Evolutionary conservation across 2,329 filamentous ascomycete species (phyloP).

Genomic region (Trichophyton schoenleinii): DNA sequence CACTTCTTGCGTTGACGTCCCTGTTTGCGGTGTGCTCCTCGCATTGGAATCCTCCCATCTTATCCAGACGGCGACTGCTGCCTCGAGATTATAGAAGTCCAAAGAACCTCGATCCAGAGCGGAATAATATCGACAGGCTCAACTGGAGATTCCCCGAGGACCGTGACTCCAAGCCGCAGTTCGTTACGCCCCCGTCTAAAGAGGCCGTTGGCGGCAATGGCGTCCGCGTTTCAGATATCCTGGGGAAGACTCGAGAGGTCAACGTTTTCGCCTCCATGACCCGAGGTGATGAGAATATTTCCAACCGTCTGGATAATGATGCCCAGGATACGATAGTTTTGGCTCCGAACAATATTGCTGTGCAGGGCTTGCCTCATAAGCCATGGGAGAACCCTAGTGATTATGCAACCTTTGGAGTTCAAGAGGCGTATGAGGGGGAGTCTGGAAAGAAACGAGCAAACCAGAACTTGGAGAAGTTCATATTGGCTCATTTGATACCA

Average conservation of each 20-base stretch:
- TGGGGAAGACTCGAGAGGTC: conserved; percentile 64
- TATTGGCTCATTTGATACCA: conserved; percentile 71
- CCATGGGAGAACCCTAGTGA: conserved; percentile 59
- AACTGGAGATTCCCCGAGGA: not conserved
- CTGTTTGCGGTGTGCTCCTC: conserved; percentile 3
- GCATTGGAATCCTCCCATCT: not conserved
- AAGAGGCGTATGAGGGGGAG: conserved; percentile 59
- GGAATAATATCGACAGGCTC: not conserved
- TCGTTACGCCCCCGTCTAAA: not conserved
- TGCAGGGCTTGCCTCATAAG: conserved; percentile 67
- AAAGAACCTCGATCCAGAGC: not conserved
- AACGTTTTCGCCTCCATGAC: conserved; percentile 75
- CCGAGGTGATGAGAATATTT: conserved; percentile 59
- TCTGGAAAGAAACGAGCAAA: conserved; percentile 65
- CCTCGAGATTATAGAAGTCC: not conserved
- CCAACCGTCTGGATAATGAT: conserved; percentile 54
- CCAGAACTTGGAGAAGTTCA: conserved; percentile 64
- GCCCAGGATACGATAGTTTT: conserved; percentile 67
- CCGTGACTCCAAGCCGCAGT: not conserved
- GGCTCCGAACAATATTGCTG: conserved; percentile 71
- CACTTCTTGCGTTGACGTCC: not conserved
- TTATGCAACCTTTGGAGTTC: conserved; percentile 51
- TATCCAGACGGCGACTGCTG: not conserved
- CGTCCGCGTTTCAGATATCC: conserved; percentile 70
- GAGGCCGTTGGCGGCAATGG: conserved; percentile 22